These are phyloP conservation scores for Pythium oligandrum DNA, from an alignment of 352 stramenopile genomes.

Conservation along the genomic window DNA sequence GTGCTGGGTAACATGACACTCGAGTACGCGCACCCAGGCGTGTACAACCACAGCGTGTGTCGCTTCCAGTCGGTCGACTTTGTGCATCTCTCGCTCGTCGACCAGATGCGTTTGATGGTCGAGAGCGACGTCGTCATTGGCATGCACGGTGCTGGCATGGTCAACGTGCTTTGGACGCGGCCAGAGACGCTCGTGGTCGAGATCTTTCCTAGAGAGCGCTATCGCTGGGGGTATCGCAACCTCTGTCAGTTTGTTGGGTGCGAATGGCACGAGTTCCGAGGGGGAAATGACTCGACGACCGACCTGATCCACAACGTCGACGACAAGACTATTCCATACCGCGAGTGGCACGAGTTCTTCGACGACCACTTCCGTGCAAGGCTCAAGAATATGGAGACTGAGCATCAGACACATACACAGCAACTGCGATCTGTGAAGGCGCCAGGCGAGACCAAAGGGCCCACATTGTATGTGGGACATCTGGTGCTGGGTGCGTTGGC, in stretches of 20 bases:
- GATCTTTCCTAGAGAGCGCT: constrained; percentile 24
- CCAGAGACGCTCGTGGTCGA: constrained; percentile 28
- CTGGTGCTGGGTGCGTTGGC: no score
- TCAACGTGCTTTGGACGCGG: constrained; percentile 28
- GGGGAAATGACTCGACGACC: constrained; percentile 19
- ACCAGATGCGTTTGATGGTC: constrained; percentile 27
- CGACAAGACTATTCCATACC: constrained; percentile 43
- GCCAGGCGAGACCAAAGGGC: no score
- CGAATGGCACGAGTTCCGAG: constrained; percentile 26
- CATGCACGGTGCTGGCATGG: constrained; percentile 39
- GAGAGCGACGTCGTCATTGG: constrained; percentile 34
- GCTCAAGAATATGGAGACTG: neutral
- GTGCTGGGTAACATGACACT: constrained; percentile 16
- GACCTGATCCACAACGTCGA: constrained; percentile 32
- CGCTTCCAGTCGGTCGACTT: constrained; percentile 34
- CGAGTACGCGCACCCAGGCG: constrained; percentile 8
- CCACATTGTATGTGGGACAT: no score
- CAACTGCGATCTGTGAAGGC: no score
- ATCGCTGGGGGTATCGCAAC: constrained; percentile 29
- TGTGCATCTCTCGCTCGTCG: constrained; percentile 14
- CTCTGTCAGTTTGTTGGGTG: constrained; percentile 28
- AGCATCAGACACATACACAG: no score
- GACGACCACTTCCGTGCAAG: constrained; percentile 27
- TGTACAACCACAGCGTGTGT: neutral
- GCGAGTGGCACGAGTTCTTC: constrained; percentile 49